Percentiles rank a stretch among this genome's conserved stretches.
These are phyloP conservation scores for Hypericum androsaemum DNA, from an alignment of 345 rosid species.

Conservation along the genomic window DNA sequence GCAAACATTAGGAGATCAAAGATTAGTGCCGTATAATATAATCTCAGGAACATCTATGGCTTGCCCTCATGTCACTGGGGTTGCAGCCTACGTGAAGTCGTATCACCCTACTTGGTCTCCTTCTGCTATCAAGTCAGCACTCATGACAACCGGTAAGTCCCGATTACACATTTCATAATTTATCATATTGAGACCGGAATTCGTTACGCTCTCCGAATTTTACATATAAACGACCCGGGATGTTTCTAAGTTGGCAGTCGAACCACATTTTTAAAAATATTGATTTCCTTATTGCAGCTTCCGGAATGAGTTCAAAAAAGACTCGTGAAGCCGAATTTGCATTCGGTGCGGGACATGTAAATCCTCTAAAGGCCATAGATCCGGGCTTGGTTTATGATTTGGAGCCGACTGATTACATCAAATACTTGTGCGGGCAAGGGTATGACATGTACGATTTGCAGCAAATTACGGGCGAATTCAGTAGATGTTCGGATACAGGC, in stretches of 20 bases:
- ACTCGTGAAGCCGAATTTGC: constrained; percentile 1
- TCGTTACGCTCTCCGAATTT: no score
- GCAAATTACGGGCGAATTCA: background rate
- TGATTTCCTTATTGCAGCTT: background rate
- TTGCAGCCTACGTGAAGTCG: constrained; percentile 39
- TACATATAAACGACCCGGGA: no score
- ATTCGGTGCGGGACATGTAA: background rate
- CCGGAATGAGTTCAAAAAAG: background rate
- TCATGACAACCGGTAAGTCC: constrained; percentile 26
- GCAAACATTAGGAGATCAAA: constrained; percentile 12
- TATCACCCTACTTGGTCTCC: constrained; percentile 31
- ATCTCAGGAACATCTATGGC: constrained; percentile 49
- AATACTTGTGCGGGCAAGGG: constrained; percentile 3
- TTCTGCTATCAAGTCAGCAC: constrained; percentile 29
- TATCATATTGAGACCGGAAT: background rate
- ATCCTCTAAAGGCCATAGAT: background rate
- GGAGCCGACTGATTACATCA: background rate
- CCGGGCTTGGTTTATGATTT: background rate
- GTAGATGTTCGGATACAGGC: constrained; percentile 2
- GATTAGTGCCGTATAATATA: constrained; percentile 27
- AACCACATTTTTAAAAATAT: no score
- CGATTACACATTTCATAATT: background rate
- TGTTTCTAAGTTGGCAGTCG: no score
- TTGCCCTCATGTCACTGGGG: constrained; percentile 43
- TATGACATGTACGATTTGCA: background rate